phyloP scores from a whole-genome alignment of 2,329 filamentous ascomycete genomes.

The Trichoderma sp. region DNA sequence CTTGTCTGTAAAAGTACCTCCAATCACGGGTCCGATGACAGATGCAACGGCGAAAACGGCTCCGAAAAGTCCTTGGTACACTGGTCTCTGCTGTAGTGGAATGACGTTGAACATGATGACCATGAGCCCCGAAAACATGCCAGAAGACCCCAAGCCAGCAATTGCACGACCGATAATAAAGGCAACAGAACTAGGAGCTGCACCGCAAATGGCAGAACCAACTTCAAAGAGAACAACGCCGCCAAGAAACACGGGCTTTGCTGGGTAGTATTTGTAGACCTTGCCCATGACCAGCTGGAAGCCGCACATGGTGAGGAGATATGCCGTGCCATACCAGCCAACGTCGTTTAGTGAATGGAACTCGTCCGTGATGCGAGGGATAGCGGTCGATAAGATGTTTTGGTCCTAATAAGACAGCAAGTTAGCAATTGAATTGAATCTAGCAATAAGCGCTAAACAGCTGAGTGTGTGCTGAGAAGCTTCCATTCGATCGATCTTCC shows the following conservation, averaged over 20 bases:
- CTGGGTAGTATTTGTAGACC: slow-evolving; percentile 47
- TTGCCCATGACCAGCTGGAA: slow-evolving; percentile 31
- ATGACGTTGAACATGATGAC: slow-evolving; percentile 6
- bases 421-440: background rate
- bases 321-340: slow-evolving; percentile 12
- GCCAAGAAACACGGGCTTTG: slow-evolving; percentile 46
- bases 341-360: slow-evolving; percentile 15
- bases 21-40: slow-evolving; percentile 31
- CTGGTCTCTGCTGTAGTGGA: background rate
- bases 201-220: slow-evolving; percentile 49
- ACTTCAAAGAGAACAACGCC: slow-evolving; percentile 51
- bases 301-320: slow-evolving; percentile 11
- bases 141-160: slow-evolving; percentile 45
- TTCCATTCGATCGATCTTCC: background rate
- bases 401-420: background rate
- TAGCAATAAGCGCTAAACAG: background rate
- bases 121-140: slow-evolving; percentile 31
- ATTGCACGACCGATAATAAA: slow-evolving; percentile 51
- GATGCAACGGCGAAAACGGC: slow-evolving; percentile 44
- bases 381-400: slow-evolving; percentile 10
- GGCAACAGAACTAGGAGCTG: slow-evolving; percentile 39
- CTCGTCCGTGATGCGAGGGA: slow-evolving; percentile 13
- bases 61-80: slow-evolving; percentile 28
- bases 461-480: background rate
- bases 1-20: slow-evolving; percentile 35